Evolutionary conservation across 768 basidiomycete species (phyloP), one percentile per base, ranked within the genome.

Genomic region (Tulasnella calospora): DNA sequence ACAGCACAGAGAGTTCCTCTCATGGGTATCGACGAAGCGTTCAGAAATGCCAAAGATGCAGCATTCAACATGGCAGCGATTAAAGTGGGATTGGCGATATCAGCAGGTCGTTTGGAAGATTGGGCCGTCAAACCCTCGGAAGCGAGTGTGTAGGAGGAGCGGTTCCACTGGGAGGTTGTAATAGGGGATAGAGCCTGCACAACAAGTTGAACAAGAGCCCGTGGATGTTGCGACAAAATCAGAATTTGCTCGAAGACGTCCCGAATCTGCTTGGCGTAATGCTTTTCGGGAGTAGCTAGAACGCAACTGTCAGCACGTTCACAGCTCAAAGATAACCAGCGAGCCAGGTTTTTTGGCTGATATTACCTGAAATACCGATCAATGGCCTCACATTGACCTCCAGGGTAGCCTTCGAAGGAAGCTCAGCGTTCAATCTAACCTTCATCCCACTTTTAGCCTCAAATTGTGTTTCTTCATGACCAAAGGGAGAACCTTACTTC

Each of bases 201-300:
- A 0, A 93, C 91, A n/a, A 95, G 86, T 81, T 94, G 94, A 3
- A 94, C 85, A 13, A 94, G 87, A 3, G 92, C 90, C 19, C 94
- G 86, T 10, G 94, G 94, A 78, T 91, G 88, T 71, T 89, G 88
- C 5, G 87, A 85, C 71, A 94, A 88, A n/a, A 94, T 84, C 51
- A 94, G 85, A 0, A 89, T 86, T 6, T 92, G 91, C 19, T 88
- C 84, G 36, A 95, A 83, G 17, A 90, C 85, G 6, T 88, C 84
- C 27, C 89, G 88, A 74, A 95, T 86, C 0, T 85, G 85, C 9
- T 87, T 83, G 0, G 88, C 88, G 47, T 90, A 83, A 0, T 89
- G 85, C 82, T 92, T 94, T 44, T 92, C 87, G 78, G 91, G 87
- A 12, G 92, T 92, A 5, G 90, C 83, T 84, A 71, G 47, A 71